These are phyloP conservation scores for Penicillium janthinellum DNA, from an alignment of 2,329 filamentous ascomycete genomes.

Conservation along the genomic window DNA sequence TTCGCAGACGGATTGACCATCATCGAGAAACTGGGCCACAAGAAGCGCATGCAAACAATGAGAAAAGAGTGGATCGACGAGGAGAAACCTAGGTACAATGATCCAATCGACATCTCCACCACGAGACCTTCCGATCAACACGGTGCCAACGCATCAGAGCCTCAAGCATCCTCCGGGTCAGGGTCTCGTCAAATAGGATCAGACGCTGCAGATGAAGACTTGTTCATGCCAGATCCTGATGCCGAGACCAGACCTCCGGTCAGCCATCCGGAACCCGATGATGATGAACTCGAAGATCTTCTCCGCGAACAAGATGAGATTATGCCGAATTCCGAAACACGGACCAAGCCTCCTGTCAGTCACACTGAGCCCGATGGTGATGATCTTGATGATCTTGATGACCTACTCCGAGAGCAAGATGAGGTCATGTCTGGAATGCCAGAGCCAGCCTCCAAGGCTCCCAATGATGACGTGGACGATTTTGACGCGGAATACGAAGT, in stretches of 20 bases:
- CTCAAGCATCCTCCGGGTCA: neutral
- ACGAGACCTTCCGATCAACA: constrained; percentile 9
- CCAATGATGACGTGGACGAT: constrained; percentile 26
- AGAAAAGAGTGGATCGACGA: constrained; percentile 85
- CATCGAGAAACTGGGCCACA: constrained; percentile 91
- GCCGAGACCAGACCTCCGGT: constrained; percentile 10
- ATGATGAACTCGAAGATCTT: constrained; percentile 56
- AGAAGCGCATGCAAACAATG: constrained; percentile 72
- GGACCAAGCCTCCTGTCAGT: constrained; percentile 9
- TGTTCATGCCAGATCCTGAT: constrained; percentile 35
- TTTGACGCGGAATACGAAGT: constrained; percentile 68
- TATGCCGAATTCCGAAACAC: constrained; percentile 27
- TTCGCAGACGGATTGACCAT: constrained; percentile 87
- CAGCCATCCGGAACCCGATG: constrained; percentile 38
- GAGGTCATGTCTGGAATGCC: constrained; percentile 12
- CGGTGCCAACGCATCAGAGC: neutral
- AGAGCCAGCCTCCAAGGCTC: constrained; percentile 1
- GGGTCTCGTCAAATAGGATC: neutral
- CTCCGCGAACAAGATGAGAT: constrained; percentile 51
- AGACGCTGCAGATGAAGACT: constrained; percentile 16
- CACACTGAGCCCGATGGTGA: constrained; percentile 44
- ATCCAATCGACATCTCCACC: constrained; percentile 1
- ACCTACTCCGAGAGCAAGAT: constrained; percentile 55
- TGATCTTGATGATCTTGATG: constrained; percentile 58
- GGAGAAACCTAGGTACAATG: constrained; percentile 41